These are phyloP conservation scores for Coniochaeta prunicola DNA, from an alignment of 2,329 filamentous ascomycete species.

Conservation along the genomic window DNA sequence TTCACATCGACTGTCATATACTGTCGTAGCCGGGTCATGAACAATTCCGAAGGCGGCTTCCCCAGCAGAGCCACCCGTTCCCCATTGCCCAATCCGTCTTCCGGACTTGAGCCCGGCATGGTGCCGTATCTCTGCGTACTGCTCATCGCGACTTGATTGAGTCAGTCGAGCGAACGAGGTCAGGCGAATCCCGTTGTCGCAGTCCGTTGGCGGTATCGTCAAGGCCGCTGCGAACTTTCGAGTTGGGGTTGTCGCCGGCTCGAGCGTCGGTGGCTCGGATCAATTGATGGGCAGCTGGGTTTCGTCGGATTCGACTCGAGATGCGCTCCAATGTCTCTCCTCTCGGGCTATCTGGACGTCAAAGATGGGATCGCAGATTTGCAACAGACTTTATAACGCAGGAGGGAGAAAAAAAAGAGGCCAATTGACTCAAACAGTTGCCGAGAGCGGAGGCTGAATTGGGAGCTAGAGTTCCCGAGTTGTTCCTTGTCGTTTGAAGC, in stretches of 20 bases:
- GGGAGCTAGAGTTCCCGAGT: background rate
- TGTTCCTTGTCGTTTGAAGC: background rate
- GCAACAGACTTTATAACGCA: background rate
- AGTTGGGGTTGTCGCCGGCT: background rate
- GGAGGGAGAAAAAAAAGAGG: background rate
- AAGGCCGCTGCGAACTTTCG: background rate
- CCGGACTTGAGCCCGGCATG: background rate
- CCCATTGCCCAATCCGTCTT: background rate
- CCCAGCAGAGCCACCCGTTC: conserved; percentile 27
- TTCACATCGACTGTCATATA: conserved; percentile 40
- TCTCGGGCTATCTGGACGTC: background rate
- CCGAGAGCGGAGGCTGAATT: background rate
- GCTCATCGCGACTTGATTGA: background rate
- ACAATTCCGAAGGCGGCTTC: conserved; percentile 9
- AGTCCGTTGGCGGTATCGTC: background rate
- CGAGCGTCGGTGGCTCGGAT: background rate
- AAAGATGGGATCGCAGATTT: background rate
- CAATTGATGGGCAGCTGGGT: background rate
- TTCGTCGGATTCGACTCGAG: background rate
- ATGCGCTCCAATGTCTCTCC: background rate
- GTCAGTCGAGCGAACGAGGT: background rate
- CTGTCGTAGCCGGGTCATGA: conserved; percentile 20
- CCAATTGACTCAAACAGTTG: background rate
- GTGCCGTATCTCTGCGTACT: background rate
- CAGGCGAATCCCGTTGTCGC: background rate